Evolutionary conservation across 345 rosid species (phyloP), one percentile per base, ranked within the genome.

Genomic region (Raphanus sativus): DNA sequence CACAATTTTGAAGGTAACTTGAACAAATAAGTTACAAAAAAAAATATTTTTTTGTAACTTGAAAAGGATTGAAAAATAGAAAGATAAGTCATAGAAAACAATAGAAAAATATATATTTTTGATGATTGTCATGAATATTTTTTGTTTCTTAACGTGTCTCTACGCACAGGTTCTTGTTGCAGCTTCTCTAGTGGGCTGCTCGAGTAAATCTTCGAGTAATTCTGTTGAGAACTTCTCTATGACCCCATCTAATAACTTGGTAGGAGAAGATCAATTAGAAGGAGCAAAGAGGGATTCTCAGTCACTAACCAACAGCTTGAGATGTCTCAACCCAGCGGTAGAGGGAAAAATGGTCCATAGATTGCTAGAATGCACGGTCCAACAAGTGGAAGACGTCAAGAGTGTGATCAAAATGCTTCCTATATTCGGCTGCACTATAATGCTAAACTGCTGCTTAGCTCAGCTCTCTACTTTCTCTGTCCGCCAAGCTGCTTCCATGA

Each of bases 371-470:
- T 89, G 95, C 73, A 85, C 89, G 1, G 81, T 32, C 54, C 64
- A 83, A 26, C 81, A 93, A 64, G 98, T 91, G 5, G 92, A 93
- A 78, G 92, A 81, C 68, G 97, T 91, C 15, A 89, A 89, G 78
- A 71, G 81, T 28, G 97, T 93, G 62, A 67, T 89, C 30, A 84
- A 69, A 74, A 85, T 84, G 78, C 79, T 91, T 75, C 97, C 97
- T 2, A 84, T 89, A 72, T 91, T 93, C 78, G 82, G 80, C 80
- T 89, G 90, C 42, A 88, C 93, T 6, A 89, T 93, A 74, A 91
- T 91, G 89, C 82, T 93, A 29, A 89, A 85, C 75, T 84, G 93
- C 77, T 93, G 98, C 81, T 92, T 93, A 7, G 93, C 93, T 73
- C 97, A 93, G 59, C 97, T 91, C 52, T 88, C 90, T 4, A 89